Conservation (phyloP, 208 protist species). For the Trypanosoma boissoni region DNA sequence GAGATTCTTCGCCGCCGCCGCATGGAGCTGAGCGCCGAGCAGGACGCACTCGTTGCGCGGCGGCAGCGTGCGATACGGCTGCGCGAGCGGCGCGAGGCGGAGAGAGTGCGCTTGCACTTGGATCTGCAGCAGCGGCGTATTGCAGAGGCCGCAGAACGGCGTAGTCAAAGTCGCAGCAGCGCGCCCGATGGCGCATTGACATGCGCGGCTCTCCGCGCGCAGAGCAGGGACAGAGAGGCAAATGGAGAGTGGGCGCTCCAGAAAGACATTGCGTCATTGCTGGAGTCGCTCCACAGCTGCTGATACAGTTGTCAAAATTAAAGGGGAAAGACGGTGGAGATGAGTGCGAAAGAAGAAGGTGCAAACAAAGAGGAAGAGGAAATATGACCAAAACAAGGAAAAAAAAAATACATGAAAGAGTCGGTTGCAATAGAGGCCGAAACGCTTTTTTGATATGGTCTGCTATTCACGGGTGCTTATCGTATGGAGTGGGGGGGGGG, state of each 20-base stretch:
- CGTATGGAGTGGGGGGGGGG: too few relatives aligned
- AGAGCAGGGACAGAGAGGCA: neutral
- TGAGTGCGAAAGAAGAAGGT: too few relatives aligned
- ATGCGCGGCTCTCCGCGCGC: neutral
- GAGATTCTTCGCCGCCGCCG: slow-evolving; percentile 11
- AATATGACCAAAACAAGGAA: neutral
- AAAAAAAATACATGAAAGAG: too few relatives aligned
- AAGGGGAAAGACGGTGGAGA: too few relatives aligned
- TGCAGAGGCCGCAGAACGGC: neutral
- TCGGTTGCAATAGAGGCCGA: too few relatives aligned
- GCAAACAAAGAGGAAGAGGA: too few relatives aligned
- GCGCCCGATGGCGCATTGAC: neutral
- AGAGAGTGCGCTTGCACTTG: slow-evolving; percentile 1
- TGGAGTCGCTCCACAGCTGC: slow-evolving; percentile 14
- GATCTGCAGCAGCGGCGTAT: slow-evolving; percentile 19
- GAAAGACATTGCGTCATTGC: slow-evolving; percentile 18
- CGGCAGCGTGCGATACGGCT: neutral
- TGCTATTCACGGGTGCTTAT: too few relatives aligned
- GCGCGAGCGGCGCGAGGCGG: neutral
- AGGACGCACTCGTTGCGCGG: slow-evolving; percentile 11
- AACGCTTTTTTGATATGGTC: too few relatives aligned
- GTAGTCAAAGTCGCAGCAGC: neutral
- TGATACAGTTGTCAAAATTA: too few relatives aligned
- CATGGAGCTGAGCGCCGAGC: slow-evolving; percentile 6
- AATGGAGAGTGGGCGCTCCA: slow-evolving; percentile 13